phyloP scores from a whole-genome alignment of 2,329 filamentous ascomycete genomes.

The Xenoacremonium recifei region DNA sequence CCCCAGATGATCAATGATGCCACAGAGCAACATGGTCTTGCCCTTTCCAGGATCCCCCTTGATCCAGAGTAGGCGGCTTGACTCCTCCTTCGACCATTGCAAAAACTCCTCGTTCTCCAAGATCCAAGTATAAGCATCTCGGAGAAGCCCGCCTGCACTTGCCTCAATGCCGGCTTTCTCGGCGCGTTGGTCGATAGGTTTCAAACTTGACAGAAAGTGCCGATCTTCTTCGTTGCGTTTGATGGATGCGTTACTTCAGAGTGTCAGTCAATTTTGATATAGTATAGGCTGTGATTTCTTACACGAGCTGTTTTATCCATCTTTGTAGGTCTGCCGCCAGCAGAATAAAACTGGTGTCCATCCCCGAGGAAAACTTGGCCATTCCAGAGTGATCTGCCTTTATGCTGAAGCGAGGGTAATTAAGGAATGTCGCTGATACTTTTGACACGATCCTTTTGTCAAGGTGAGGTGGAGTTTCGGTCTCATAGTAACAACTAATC shows the following conservation, averaged over 20 bases:
- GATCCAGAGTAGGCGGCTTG: conserved; percentile 27
- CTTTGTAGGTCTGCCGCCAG: not conserved
- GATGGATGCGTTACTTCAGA: no score
- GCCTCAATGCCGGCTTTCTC: no score
- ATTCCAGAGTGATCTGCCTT: not conserved
- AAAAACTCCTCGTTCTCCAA: conserved; percentile 25
- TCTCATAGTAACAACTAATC: not conserved
- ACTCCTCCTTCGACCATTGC: conserved; percentile 20
- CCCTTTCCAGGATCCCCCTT: conserved; percentile 35
- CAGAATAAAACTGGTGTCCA: not conserved
- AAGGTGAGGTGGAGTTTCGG: not conserved
- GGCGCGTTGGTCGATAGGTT: no score
- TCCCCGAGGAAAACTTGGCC: not conserved
- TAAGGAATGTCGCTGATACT: not conserved
- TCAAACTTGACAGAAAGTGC: no score
- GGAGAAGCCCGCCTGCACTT: no score
- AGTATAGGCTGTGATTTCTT: no score
- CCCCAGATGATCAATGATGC: conserved; percentile 22
- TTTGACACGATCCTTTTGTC: not conserved
- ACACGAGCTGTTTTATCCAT: no score
- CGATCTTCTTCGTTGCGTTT: no score
- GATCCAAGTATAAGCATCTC: conserved; percentile 34
- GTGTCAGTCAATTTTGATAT: no score
- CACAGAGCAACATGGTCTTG: conserved; percentile 34
- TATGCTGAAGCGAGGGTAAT: not conserved